Evolutionary conservation across 148 eudicot genomes (phyloP), one percentile per base, ranked within the genome.

Genomic region (Euryodendron excelsum): DNA sequence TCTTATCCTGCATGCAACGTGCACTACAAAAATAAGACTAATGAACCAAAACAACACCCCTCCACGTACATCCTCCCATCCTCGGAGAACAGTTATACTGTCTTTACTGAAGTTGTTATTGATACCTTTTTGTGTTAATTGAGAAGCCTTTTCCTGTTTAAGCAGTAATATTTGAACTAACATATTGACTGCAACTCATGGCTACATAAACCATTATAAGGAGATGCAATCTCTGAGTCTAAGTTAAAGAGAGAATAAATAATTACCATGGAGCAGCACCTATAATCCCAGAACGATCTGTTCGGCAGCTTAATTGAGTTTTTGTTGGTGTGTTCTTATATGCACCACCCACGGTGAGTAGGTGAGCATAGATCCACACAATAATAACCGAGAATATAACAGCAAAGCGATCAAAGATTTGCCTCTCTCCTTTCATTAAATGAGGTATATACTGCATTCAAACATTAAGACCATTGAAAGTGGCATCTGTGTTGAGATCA

Each of bases 241-340:
- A 9, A 67, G 64, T 33, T 72, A 28, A 13, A 37, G 9, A 27
- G 71, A 15, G 33, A 45, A 2, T 1, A n/a, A 65, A 9, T 28
- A 27, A 80, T 83, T 89, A 93, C 99, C 99, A 96, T 25, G 92
- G 89, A 69, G 99, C 93, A 33, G 83, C 92, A 33, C 90, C 77
- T 47, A 93, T 93, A 59, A 96, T 84, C 76, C 94, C 98, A 76
- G 99, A 89, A 62, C 98, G 98, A 76, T 96, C 99, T 59, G 94
- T 91, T 85, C 98, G 85, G 82, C 99, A 96, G 78, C 97, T 93
- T 44, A 72, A 0, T 80, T 96, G 98, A 71, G 99, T 93, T 45
- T 81, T 77, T 71, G 23, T 31, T 37, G 98, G 83, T 34, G 85
- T 74, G 78, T 96, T 66, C 81, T 87, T 96, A 67, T 93, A 93